Evolutionary conservation across 23 red algal genomes (phyloP), one percentile per base, ranked within the genome.

Genomic region (Gracilaria vermiculophylla): DNA sequence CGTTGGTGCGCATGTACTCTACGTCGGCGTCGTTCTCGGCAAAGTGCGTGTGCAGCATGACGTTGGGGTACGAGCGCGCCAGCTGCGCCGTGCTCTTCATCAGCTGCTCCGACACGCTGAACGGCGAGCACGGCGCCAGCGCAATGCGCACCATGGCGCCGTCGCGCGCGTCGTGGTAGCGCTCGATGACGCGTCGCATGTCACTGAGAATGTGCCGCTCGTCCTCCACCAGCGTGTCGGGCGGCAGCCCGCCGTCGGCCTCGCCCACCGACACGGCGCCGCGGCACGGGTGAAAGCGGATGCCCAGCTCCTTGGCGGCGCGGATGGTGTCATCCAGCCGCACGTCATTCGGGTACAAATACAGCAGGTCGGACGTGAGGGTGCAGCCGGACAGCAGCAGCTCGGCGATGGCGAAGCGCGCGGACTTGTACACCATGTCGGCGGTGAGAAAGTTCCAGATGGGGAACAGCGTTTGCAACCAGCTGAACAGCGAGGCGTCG

Each of bases 41-140:
- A 48, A 69, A 71, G 81, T 85, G 81, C 20, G 81, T 85, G 62
- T 85, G 81, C 20, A 85, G 81, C 81, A 85, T 85, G 13, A 85
- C 81, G 58, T 85, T 85, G n/a, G 42, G 35, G 49, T 85, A 34
- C 21, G 40, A n/a, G 35, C 81, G 81, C 48, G 81, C 81, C 60
- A 85, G 0, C 19, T 16, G 20, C 29, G 81, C 81, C 39, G 37
- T 53, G 8, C 45, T 85, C 81, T 85, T 85, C 81, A 85, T 85
- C 9, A 85, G 81, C 23, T 41, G 49, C 47, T 85, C 58, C 15
- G 81, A 85, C 21, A 71, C 81, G 36, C 57, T 69, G 48, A 85
- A 85, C 28, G 81, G 81, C 37, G 81, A 85, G 29, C 81, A 85
- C 60, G 81, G 81, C 23, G 81, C 81, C 23, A 85, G 81, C 6